A percentile compares a stretch with the other conserved stretches of the same genome.
phyloP scores from a whole-genome alignment of 148 eudicot genomes.

The Amaranthus cruentus region DNA sequence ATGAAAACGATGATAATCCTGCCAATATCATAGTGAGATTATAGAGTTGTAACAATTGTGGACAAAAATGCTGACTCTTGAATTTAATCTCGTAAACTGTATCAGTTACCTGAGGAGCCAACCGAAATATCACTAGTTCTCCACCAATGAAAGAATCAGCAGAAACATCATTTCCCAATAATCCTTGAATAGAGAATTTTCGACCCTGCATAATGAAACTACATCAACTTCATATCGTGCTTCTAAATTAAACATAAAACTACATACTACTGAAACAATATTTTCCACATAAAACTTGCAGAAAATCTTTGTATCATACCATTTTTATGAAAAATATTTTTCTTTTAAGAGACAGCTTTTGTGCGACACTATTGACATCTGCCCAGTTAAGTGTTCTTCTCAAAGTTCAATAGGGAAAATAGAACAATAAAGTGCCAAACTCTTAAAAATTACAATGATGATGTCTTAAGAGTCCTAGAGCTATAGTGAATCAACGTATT shows the following conservation, averaged over 20 bases:
- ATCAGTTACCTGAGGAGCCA: slow-evolving; percentile 86
- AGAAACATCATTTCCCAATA: slow-evolving; percentile 54
- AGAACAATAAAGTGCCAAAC: no score
- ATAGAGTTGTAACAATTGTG: neutral
- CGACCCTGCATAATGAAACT: slow-evolving; percentile 46
- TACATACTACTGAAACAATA: neutral
- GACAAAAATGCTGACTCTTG: neutral
- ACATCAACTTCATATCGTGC: slow-evolving; percentile 5
- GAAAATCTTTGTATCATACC: no score
- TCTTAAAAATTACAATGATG: no score
- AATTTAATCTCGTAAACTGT: neutral
- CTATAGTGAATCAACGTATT: no score
- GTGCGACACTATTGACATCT: no score
- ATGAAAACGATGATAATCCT: slow-evolving; percentile 98
- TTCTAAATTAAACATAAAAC: neutral
- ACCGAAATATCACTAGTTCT: slow-evolving; percentile 82
- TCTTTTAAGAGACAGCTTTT: no score
- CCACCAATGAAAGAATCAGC: slow-evolving; percentile 64
- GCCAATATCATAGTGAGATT: slow-evolving; percentile 21
- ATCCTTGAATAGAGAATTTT: slow-evolving; percentile 86
- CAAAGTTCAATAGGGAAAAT: no score
- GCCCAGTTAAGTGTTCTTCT: no score
- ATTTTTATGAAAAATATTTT: no score
- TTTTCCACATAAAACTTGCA: no score
- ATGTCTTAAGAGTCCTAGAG: neutral